These are phyloP conservation scores for Populus hybrid DNA, from an alignment of 441 rosid genomes.

Conservation along the genomic window DNA sequence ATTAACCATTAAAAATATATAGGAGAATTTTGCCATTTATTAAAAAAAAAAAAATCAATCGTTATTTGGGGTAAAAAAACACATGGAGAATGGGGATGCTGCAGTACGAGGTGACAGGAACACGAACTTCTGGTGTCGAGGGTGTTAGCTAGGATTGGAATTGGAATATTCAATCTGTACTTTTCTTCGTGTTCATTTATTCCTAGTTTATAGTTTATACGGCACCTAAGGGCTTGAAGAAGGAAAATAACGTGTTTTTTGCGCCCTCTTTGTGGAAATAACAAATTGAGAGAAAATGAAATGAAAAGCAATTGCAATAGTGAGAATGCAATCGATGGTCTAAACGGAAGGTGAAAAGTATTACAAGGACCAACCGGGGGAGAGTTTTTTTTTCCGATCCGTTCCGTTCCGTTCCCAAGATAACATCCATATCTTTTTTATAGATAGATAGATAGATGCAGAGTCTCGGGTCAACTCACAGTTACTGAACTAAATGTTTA, in stretches of 20 bases:
- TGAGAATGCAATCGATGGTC: neutral
- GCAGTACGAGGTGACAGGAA: too few species aligned
- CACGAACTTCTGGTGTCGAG: neutral
- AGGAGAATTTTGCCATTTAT: neutral
- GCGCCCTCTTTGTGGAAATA: too few species aligned
- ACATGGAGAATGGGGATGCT: too few species aligned
- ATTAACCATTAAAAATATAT: too few species aligned
- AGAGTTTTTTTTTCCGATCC: neutral
- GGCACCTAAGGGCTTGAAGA: neutral
- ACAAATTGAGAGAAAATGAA: neutral
- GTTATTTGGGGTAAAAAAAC: too few species aligned
- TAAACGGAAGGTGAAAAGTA: neutral
- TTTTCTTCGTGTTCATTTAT: neutral
- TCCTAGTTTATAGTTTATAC: neutral
- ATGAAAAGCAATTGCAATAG: too few species aligned
- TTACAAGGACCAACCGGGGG: neutral
- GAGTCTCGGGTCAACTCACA: too few species aligned
- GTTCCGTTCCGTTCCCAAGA: neutral
- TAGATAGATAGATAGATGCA: too few species aligned
- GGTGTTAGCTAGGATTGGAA: too few species aligned
- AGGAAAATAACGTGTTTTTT: neutral
- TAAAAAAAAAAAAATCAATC: neutral
- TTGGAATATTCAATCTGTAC: neutral
- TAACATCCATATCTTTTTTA: neutral
- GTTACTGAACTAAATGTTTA: too few species aligned